Evolutionary conservation across 768 basidiomycete genomes (phyloP).

Genomic region (Boletus subparvulus): DNA sequence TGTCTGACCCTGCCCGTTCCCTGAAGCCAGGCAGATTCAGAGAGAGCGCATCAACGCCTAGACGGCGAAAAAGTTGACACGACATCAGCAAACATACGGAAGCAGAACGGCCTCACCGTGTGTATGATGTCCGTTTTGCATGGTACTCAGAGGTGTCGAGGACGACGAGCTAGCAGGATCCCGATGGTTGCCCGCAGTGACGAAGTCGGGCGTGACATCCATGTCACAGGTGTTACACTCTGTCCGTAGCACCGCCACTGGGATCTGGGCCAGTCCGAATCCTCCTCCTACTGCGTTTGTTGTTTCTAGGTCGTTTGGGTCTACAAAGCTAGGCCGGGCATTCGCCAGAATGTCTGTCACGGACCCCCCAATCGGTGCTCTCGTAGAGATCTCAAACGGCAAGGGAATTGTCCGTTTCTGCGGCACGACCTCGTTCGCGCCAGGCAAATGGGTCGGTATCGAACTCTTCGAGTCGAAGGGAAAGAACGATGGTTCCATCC

Average conservation of each 20-base stretch:
- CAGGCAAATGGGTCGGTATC: slow-evolving; percentile 94
- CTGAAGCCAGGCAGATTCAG: slow-evolving; percentile 10
- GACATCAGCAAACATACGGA: background rate
- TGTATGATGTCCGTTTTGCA: slow-evolving; percentile 32
- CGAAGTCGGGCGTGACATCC: slow-evolving; percentile 7
- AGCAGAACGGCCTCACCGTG: slow-evolving; percentile 20
- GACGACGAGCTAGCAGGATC: background rate
- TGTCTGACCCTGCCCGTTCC: slow-evolving; percentile 23
- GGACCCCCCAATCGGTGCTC: slow-evolving; percentile 61
- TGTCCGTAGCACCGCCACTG: slow-evolving; percentile 16
- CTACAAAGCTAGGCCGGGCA: background rate
- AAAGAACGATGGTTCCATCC: slow-evolving; percentile 94
- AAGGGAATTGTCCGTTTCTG: slow-evolving; percentile 84
- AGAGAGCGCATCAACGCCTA: slow-evolving; percentile 21
- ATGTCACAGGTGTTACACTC: slow-evolving; percentile 6
- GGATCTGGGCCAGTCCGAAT: no score
- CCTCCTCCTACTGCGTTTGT: no score
- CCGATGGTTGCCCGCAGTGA: slow-evolving; percentile 9
- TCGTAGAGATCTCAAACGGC: slow-evolving; percentile 79
- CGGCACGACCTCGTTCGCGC: slow-evolving; percentile 78
- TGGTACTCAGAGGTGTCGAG: background rate
- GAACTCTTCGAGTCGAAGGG: slow-evolving; percentile 81
- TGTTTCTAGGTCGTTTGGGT: background rate
- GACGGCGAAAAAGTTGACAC: slow-evolving; percentile 1
- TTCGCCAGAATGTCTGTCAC: slow-evolving; percentile 32